A percentile compares a stretch with the other conserved stretches of the same genome.
Conservation (phyloP, 140 eudicot genomes). For the Stevia rebaudiana region DNA sequence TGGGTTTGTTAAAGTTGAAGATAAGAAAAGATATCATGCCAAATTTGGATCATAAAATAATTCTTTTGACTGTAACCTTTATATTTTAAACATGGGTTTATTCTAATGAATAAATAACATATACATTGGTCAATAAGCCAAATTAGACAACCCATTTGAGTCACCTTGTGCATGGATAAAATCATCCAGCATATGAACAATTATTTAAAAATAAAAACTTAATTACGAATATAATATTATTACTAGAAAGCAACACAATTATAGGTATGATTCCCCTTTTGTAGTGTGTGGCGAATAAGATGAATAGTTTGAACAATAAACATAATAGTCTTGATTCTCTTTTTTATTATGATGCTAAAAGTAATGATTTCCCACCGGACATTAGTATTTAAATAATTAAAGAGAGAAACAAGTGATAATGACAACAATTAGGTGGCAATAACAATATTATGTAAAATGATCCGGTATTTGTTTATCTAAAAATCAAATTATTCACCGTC, state of each 20-base stretch:
- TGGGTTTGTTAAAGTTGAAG: conserved; percentile 2
- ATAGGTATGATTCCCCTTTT: conserved; percentile 38
- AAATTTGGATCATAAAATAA: background rate
- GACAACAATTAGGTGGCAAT: conserved; percentile 28
- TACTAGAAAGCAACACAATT: conserved; percentile 19
- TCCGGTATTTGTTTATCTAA: conserved; percentile 5
- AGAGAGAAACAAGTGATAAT: conserved; percentile 31
- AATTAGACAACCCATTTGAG: background rate
- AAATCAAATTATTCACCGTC: conserved; percentile 18
- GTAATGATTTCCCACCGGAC: conserved; percentile 37
- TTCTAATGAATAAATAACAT: background rate
- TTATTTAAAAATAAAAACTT: conserved; percentile 19
- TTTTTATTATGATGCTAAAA: conserved; percentile 26
- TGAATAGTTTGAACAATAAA: conserved; percentile 15
- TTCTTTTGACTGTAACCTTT: conserved; percentile 11
- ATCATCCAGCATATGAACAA: conserved; percentile 9
- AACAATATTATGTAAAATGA: conserved; percentile 24
- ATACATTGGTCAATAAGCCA: background rate
- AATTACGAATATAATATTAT: conserved; percentile 10
- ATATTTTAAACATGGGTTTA: conserved; percentile 25
- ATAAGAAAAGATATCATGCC: background rate
- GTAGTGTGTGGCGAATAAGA: conserved; percentile 23
- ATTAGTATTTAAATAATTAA: conserved; percentile 22
- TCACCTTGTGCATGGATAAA: conserved; percentile 6
- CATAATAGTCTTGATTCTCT: conserved; percentile 27